Base-by-base conservation (phyloP, 2,329 filamentous ascomycete species). In the Colletotrichum phormii region DNA sequence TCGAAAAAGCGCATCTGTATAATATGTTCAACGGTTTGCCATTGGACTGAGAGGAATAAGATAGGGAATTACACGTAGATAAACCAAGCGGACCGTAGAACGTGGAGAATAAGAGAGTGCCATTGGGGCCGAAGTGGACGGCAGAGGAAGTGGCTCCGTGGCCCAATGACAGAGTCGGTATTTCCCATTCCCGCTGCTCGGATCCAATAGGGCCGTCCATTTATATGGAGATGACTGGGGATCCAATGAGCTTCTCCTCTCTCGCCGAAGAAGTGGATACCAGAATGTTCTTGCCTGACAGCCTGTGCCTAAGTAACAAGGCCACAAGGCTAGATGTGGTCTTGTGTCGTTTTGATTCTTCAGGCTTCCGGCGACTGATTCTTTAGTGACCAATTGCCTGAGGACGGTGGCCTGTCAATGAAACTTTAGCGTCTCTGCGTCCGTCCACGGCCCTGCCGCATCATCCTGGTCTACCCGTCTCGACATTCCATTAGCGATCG, bases 401-500 rank as follows among this genome's bases (percentile, higher is more conserved):
- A 46, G 18, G 42, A 53, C 33, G 46, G 29, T 26, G 46, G 62
- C 67, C 60, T 64, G 65, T 55, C 59, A 69, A 29, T 60, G 64
- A 63, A 64, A 64, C 63, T 67, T 69, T 69, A 46, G 42, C 37
- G 37, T 53, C 66, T 64, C 66, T 64, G 29, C 61, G 29, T 70
- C 42, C 42, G 42, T 49, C 42, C 42, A 49, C 42, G 42, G 42
- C 42, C 8, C 42, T 49, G 42, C 42, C 18, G 42, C 64, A 60
- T 13, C 33, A 55, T 64, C 60, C 60, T 61, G 58, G 31, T 53
- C 61, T 59, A n/a, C 18, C 46, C 66, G 70, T 64, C 46, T 70
- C 70, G 70, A 72, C 60, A 72, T 72, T 72, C 70, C 70, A 60
- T 72, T 70, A 72, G 70, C 70, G 66, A 61, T 70, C 42, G 58